Evolutionary conservation across 768 basidiomycete species (phyloP).

Genomic region (Chalciporus chontae): DNA sequence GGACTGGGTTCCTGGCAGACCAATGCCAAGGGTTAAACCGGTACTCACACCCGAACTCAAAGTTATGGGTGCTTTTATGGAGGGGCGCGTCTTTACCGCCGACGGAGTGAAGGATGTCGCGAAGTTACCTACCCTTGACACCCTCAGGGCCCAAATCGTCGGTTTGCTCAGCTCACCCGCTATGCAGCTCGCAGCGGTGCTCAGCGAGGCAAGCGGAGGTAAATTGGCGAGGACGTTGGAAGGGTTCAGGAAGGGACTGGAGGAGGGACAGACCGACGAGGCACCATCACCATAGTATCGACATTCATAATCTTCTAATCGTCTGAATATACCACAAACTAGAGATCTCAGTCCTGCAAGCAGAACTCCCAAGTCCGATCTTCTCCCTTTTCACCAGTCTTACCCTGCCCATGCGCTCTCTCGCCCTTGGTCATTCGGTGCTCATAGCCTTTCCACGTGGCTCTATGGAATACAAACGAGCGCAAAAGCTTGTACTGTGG

Average conservation of each 20-base stretch:
- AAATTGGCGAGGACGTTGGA: slow-evolving; percentile 68
- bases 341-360: slow-evolving; percentile 27
- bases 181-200: slow-evolving; percentile 65
- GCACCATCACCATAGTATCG: slow-evolving; percentile 18
- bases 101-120: slow-evolving; percentile 59
- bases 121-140: slow-evolving; percentile 74
- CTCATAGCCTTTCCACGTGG: slow-evolving; percentile 78
- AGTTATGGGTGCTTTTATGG: slow-evolving; percentile 77
- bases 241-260: slow-evolving; percentile 66
- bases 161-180: slow-evolving; percentile 78
- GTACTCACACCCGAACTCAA: slow-evolving; percentile 60
- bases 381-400: slow-evolving; percentile 69
- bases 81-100: slow-evolving; percentile 65
- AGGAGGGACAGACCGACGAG: slow-evolving; percentile 35
- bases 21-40: slow-evolving; percentile 57
- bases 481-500: slow-evolving; percentile 68
- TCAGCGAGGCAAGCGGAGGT: slow-evolving; percentile 68
- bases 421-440: slow-evolving; percentile 95
- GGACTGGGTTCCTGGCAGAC: slow-evolving; percentile 61
- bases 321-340: neutral
- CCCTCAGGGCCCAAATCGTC: slow-evolving; percentile 77
- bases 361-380: slow-evolving; percentile 92
- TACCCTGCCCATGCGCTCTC: slow-evolving; percentile 59
- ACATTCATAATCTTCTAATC: slow-evolving; percentile 6
- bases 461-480: slow-evolving; percentile 75